These are phyloP conservation scores for Calonectria pseudoreteaudii DNA, from an alignment of 2,329 filamentous ascomycete genomes.

Conservation along the genomic window DNA sequence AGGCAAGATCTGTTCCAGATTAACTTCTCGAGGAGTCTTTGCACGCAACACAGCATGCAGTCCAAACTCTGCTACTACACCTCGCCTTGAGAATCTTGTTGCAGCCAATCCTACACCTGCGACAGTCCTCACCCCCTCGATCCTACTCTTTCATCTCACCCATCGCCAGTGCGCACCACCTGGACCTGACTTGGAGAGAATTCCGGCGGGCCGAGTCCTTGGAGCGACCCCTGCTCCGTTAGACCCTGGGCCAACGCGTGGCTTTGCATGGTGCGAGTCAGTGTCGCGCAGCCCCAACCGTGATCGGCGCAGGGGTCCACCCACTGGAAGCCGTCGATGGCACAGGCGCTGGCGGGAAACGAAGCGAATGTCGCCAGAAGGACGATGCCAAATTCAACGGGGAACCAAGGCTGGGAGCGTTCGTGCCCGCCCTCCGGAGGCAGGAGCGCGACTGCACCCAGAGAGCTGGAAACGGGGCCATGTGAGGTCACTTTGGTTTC, in stretches of 20 bases:
- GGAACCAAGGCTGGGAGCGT: neutral
- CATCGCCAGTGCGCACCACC: constrained; percentile 1
- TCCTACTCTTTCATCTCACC: constrained; percentile 14
- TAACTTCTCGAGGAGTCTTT: neutral
- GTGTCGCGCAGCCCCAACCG: constrained; percentile 19
- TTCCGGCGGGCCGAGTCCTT: constrained; percentile 20
- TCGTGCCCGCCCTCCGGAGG: neutral
- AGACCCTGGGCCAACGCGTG: constrained; percentile 17
- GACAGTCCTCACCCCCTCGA: neutral
- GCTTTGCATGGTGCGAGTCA: constrained; percentile 23
- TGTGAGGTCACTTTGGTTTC: constrained; percentile 14
- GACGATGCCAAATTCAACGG: neutral
- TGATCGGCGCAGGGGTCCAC: constrained; percentile 23
- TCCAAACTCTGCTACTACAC: neutral
- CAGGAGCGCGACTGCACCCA: neutral
- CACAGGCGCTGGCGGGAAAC: neutral
- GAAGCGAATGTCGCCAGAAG: neutral
- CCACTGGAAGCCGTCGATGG: neutral
- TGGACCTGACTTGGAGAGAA: neutral
- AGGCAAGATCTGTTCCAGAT: neutral
- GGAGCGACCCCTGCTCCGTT: constrained; percentile 17
- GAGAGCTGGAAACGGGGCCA: constrained; percentile 7
- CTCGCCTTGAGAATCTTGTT: neutral
- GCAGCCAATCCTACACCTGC: neutral
- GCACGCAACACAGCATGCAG: neutral